Evolutionary conservation across 2,329 filamentous ascomycete genomes (phyloP).

Genomic region (Hirsutella thompsonii): DNA sequence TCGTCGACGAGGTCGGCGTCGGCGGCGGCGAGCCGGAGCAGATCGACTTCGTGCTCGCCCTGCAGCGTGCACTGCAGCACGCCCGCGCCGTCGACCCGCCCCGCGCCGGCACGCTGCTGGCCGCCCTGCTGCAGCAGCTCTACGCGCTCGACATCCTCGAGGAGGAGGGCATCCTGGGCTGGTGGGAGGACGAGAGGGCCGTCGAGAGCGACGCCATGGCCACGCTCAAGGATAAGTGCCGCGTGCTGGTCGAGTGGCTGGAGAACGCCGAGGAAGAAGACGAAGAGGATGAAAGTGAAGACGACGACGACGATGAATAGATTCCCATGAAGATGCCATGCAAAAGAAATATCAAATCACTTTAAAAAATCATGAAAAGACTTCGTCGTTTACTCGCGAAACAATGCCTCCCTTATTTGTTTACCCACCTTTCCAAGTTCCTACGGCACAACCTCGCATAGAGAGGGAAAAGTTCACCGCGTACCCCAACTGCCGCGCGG

Average conservation of each 20-base stretch:
- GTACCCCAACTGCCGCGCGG: no score
- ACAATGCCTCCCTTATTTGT: no score
- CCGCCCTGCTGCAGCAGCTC: conserved; percentile 70
- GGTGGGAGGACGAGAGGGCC: conserved; percentile 71
- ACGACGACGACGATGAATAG: background rate
- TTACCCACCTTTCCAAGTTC: no score
- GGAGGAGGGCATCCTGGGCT: conserved; percentile 75
- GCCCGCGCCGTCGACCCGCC: conserved; percentile 38
- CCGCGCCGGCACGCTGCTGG: conserved; percentile 49
- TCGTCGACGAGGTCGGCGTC: conserved; percentile 46
- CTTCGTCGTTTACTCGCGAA: no score
- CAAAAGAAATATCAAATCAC: no score
- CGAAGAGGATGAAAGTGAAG: conserved; percentile 35
- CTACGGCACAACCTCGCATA: no score
- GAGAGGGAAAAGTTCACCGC: no score
- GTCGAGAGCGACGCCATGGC: conserved; percentile 55
- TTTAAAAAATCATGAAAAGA: no score
- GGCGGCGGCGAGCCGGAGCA: conserved; percentile 63
- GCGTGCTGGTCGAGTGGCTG: conserved; percentile 72
- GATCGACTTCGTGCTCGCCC: conserved; percentile 67
- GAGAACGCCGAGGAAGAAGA: conserved; percentile 66
- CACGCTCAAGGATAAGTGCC: conserved; percentile 59
- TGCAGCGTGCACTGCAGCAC: conserved; percentile 60
- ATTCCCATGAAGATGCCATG: background rate
- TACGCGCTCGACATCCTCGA: conserved; percentile 77